Evolutionary conservation across 2,329 filamentous ascomycete species (phyloP).

Genomic region (Fusarium pininemorale): DNA sequence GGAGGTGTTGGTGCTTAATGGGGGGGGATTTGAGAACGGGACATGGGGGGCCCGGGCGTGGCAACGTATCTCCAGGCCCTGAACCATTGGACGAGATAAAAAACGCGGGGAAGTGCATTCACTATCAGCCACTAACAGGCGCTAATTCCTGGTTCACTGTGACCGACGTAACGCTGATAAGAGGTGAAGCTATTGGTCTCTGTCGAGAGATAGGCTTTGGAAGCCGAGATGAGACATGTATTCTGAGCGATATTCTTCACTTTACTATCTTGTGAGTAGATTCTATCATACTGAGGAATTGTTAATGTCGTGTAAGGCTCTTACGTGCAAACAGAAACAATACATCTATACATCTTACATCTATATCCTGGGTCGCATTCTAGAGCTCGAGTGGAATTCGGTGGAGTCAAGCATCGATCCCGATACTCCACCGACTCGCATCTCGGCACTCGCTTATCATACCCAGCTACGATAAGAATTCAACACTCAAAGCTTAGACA

Average conservation of each 20-base stretch:
- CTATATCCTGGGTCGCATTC: not conserved
- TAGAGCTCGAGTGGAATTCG: not conserved
- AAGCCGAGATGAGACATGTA: not conserved
- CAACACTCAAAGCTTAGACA: not conserved
- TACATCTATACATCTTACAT: not conserved
- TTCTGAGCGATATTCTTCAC: not conserved
- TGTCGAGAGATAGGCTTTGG: constrained; percentile 5
- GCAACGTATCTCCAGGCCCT: constrained; percentile 16
- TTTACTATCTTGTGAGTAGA: not conserved
- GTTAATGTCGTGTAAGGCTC: not conserved
- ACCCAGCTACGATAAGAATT: not conserved
- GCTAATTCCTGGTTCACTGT: not conserved
- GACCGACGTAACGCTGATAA: constrained; percentile 24
- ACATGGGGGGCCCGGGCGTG: constrained; percentile 4
- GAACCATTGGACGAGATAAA: constrained; percentile 26
- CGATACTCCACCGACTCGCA: not conserved
- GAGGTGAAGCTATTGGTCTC: not conserved
- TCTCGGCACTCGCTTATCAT: not conserved
- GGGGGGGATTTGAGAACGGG: not conserved
- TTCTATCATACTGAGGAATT: not conserved
- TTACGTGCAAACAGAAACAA: not conserved
- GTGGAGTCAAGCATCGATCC: not conserved
- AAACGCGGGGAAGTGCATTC: constrained; percentile 37
- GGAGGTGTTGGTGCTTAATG: not conserved
- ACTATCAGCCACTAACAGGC: constrained; percentile 31